These are phyloP conservation scores for Cladophialophora immunda DNA, from an alignment of 2,329 filamentous ascomycete genomes.

Conservation along the genomic window DNA sequence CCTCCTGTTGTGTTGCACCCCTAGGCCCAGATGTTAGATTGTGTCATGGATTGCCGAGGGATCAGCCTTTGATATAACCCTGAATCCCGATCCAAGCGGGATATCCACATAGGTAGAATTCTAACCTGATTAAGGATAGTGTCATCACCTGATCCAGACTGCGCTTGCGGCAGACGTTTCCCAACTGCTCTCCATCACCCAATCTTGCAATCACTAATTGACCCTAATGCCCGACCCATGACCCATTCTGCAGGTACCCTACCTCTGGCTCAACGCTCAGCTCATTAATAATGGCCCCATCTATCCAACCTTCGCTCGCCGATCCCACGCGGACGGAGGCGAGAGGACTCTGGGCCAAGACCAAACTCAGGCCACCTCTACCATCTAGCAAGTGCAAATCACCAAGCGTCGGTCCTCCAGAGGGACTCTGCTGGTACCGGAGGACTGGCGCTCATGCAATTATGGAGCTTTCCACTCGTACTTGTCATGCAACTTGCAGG, in stretches of 20 bases:
- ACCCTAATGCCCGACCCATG: no score
- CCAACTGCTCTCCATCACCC: not conserved
- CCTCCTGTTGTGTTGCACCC: not conserved
- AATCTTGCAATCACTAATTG: not conserved
- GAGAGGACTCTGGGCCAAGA: not conserved
- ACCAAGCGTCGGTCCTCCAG: not conserved
- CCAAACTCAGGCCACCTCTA: not conserved
- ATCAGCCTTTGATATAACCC: not conserved
- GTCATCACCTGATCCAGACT: not conserved
- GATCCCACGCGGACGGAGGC: not conserved
- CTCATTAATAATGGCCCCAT: not conserved
- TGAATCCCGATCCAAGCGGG: not conserved
- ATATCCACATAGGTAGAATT: not conserved
- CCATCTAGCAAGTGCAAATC: not conserved
- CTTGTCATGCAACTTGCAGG: not conserved
- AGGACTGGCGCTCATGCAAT: not conserved
- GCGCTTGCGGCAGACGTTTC: not conserved
- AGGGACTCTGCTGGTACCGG: not conserved
- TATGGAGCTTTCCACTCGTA: not conserved
- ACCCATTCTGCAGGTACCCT: not conserved
- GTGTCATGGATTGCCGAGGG: not conserved
- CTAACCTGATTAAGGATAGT: not conserved
- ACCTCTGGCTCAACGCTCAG: not conserved
- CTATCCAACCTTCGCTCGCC: not conserved
- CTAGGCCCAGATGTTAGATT: not conserved